A percentile compares a stretch with the other conserved stretches of the same genome.
These are phyloP conservation scores for Sungouiozyma intestinalis DNA, from an alignment of 805 yeast species.

Conservation along the genomic window DNA sequence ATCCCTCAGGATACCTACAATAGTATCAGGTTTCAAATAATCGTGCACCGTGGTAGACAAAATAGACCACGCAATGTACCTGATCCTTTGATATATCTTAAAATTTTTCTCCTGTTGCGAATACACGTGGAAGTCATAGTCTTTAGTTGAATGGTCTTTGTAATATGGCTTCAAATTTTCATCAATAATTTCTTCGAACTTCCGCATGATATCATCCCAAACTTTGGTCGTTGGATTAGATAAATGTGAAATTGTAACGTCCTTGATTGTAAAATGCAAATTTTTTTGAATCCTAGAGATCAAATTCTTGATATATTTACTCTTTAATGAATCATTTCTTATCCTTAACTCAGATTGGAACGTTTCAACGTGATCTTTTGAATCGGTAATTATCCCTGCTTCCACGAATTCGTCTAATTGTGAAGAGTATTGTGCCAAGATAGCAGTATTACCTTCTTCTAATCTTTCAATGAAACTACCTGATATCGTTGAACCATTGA, in stretches of 20 bases:
- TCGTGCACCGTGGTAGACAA: constrained; percentile 52
- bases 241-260: constrained; percentile 39
- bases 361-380: not conserved
- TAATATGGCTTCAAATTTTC: constrained; percentile 25
- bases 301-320: constrained; percentile 34
- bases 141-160: not conserved
- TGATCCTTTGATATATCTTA: constrained; percentile 34
- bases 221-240: constrained; percentile 38
- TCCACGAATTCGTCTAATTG: not conserved
- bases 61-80: constrained; percentile 52
- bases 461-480: not conserved
- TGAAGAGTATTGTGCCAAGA: not conserved
- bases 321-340: constrained; percentile 25
- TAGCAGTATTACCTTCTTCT: not conserved
- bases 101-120: constrained; percentile 35
- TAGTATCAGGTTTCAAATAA: constrained; percentile 53
- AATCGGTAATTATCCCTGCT: not conserved
- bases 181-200: constrained; percentile 32
- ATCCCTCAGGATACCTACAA: constrained; percentile 58
- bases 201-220: constrained; percentile 50
- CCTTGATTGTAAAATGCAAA: constrained; percentile 38
- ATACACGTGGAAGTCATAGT: constrained; percentile 60
- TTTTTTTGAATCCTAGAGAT: constrained; percentile 37
- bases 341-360: constrained; percentile 16
- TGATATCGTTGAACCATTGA: constrained; percentile 24